Base-by-base conservation (phyloP, 805 yeast species). In the Pichia eremophila region DNA sequence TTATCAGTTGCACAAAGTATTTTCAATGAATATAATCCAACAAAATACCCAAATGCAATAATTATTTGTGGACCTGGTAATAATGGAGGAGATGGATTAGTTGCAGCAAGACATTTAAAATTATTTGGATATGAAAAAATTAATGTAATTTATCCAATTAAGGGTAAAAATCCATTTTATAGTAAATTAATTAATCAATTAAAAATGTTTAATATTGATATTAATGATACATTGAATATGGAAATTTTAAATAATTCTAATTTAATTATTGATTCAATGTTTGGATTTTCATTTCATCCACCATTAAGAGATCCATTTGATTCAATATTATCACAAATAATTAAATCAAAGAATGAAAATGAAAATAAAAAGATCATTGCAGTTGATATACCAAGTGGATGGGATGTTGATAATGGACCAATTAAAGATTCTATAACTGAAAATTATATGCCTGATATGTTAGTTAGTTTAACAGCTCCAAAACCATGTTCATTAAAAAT, bases 1-100 rank as follows among this genome's bases (percentile, higher is more conserved):
- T 72, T 90, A 29, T 80, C 96, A 2, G 97, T 91, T 10, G 97
- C 99, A 6, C 86, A 88, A 57, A 86, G 95, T 0, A 75, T 90
- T 3, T 79, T 77, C 58, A 75, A 72, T 44, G 72, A 80, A 35
- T 86, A 75, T 54, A 95, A 95, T 2, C 80, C 80, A 1, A 25
- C 46, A 3, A 47, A 61, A 12, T 40, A 59, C 27, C 64, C 69
- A 37, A 68, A 64, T 11, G 67, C 90, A 39, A 19, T 50, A 7
- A 75, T 93, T 1, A 69, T 93, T 6, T 88, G 83, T 11, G 99
- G 99, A 0, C 98, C 98, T 0, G 99, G 99, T 1, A 93, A 93
- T 60, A 93, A 93, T 60, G 91, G 96, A 2, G 99, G 98, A 2
- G 99, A 93, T 66, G 99, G 98, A 0, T 68, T 93, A 14, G 99